Conservation (phyloP, 2,329 filamentous ascomycete species). For the Geosmithia flava region DNA sequence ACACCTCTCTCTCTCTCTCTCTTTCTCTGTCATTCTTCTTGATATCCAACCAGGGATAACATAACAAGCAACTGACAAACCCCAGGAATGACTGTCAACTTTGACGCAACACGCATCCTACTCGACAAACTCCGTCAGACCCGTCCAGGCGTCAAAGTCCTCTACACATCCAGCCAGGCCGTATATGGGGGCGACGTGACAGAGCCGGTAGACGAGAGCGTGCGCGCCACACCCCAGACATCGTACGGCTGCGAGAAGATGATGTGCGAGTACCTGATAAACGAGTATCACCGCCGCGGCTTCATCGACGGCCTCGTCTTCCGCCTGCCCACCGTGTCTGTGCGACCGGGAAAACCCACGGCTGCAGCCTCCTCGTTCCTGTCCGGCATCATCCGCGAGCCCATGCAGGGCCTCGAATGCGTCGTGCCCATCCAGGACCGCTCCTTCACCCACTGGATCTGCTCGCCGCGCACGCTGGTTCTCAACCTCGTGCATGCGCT, state of each 20-base stretch:
- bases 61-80: background rate
- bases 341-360: constrained; percentile 46
- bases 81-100: constrained; percentile 29
- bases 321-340: constrained; percentile 47
- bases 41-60: no score
- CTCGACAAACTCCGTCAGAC: constrained; percentile 33
- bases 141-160: constrained; percentile 35
- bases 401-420: constrained; percentile 27
- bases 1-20: constrained; percentile 5
- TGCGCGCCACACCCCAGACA: constrained; percentile 39
- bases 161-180: constrained; percentile 46
- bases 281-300: constrained; percentile 29
- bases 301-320: constrained; percentile 44
- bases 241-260: constrained; percentile 51
- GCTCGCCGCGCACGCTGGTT: constrained; percentile 30
- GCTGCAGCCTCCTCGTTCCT: constrained; percentile 46
- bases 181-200: constrained; percentile 41
- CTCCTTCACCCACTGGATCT: constrained; percentile 31
- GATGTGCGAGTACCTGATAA: constrained; percentile 36
- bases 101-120: constrained; percentile 39
- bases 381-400: constrained; percentile 45
- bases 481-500: constrained; percentile 26
- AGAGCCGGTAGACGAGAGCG: constrained; percentile 27
- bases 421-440: constrained; percentile 30
- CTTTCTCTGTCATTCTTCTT: background rate